Evolutionary conservation across 148 eudicot species (phyloP).

Genomic region (Arbutus unedo): DNA sequence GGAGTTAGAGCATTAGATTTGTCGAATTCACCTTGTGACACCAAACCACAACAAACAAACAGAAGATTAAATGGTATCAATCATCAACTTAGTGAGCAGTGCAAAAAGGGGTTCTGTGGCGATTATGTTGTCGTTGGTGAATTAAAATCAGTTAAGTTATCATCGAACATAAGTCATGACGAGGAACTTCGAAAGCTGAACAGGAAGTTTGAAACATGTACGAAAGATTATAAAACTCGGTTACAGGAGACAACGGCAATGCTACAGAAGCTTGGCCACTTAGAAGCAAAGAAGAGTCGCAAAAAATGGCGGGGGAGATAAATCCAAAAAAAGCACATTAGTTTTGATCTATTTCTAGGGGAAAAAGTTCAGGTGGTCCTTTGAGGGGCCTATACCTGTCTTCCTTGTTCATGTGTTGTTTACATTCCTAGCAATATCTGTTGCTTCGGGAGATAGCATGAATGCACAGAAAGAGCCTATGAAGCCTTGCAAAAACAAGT

Average conservation of each 20-base stretch:
- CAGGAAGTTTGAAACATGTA: conserved; percentile 38
- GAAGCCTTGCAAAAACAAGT: neutral
- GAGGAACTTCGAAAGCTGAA: conserved; percentile 36
- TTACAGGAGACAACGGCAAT: conserved; percentile 30
- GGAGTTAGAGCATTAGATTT: conserved; percentile 11
- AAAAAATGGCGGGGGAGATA: conserved; percentile 35
- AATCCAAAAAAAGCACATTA: neutral
- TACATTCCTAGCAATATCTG: neutral
- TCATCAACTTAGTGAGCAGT: conserved; percentile 11
- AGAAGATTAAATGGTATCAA: neutral
- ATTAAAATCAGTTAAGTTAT: conserved; percentile 6
- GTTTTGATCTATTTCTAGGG: neutral
- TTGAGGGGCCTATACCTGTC: neutral
- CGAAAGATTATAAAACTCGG: conserved; percentile 38
- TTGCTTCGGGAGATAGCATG: neutral
- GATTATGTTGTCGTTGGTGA: conserved; percentile 10
- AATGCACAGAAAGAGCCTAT: neutral
- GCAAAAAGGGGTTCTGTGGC: conserved; percentile 2
- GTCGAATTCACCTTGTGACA: neutral
- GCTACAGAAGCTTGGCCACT: conserved; percentile 31
- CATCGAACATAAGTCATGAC: conserved; percentile 13
- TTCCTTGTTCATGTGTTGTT: neutral
- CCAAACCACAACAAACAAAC: conserved; percentile 5
- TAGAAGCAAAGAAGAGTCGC: conserved; percentile 23
- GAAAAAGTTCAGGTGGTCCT: neutral